Evolutionary conservation across 1,139 yeast species (phyloP), one percentile per base, ranked within the genome.

Genomic region (Debaryomyces subglobosus): DNA sequence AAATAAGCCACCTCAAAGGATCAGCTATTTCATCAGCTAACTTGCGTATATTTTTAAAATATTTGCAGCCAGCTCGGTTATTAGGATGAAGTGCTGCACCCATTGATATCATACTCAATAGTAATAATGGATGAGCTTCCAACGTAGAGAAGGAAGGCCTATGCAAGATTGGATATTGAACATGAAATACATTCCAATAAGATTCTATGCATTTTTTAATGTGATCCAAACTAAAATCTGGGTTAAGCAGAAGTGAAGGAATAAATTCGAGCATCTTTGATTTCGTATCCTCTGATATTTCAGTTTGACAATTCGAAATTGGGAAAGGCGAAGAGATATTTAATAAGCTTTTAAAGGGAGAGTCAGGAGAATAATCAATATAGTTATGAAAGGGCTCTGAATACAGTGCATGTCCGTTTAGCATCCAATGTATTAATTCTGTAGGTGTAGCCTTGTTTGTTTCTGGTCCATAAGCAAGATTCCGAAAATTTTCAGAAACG

Each of bases 1-100:
- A 81, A 5, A 82, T 71, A 27, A 74, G 64, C 79, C 84, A 82
- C 36, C 89, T 63, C 27, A 85, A 58, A 0, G 86, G 87, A 12
- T 68, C 76, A 4, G 86, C 84, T 10, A 85, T 79, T 34, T 69
- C 59, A 20, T 54, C 61, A 0, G 61, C 60, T 8, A 61, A 46
- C 12, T 43, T 44, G 18, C 47, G 51, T 4, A 60, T 59, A 12
- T 53, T 48, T 16, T 45, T 27, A 18, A 39, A 45, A 18, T 13
- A n/a, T 2, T 25, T 18, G 10, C 32, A 34, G 6, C 21, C 30
- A 10, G 18, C 24, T 15, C 27, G 18, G 13, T 32, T n/a, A 20
- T 39, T 18, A 12, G 33, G n/a, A 3, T 43, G 36, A 39, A 59
- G 51, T 40, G 72, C 68, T n/a, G 81, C 80, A 35, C 81, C 87